phyloP scores from a whole-genome alignment of 768 basidiomycete species.

The Termitomyces sp. region DNA sequence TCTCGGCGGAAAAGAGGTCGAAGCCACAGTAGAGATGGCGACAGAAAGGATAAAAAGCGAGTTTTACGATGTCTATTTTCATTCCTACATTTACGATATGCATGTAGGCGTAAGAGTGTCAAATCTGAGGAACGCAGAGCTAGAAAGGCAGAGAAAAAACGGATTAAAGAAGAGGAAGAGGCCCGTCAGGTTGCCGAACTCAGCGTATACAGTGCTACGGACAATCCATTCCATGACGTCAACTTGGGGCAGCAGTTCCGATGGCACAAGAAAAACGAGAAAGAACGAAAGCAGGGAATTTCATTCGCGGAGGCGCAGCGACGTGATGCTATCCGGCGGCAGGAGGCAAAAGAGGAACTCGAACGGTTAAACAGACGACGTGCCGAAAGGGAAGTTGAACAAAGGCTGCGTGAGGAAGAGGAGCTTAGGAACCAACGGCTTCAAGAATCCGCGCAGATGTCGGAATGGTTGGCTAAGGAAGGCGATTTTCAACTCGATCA shows the following conservation, averaged over 20 bases:
- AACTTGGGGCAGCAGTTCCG: conserved; percentile 95
- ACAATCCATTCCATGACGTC: conserved; percentile 98
- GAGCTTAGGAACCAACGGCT: conserved; percentile 82
- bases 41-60: conserved; percentile 42
- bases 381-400: conserved; percentile 90
- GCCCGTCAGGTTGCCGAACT: conserved; percentile 90
- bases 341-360: conserved; percentile 94
- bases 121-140: conserved; percentile 83
- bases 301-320: conserved; percentile 71
- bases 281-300: conserved; percentile 86
- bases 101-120: conserved; percentile 68
- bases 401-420: conserved; percentile 86
- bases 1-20: conserved; percentile 23
- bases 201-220: conserved; percentile 91
- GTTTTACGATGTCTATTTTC: conserved; percentile 9
- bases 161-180: conserved; percentile 81
- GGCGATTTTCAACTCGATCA: conserved; percentile 97
- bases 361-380: conserved; percentile 86
- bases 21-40: conserved; percentile 32
- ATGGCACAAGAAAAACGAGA: conserved; percentile 98
- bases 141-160: conserved; percentile 84
- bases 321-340: conserved; percentile 71
- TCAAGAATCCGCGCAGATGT: conserved; percentile 96
- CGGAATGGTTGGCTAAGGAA: conserved; percentile 95
- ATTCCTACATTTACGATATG: neutral